phyloP scores from a whole-genome alignment of 129 eudicot species.

The Centaurea solstitialis region DNA sequence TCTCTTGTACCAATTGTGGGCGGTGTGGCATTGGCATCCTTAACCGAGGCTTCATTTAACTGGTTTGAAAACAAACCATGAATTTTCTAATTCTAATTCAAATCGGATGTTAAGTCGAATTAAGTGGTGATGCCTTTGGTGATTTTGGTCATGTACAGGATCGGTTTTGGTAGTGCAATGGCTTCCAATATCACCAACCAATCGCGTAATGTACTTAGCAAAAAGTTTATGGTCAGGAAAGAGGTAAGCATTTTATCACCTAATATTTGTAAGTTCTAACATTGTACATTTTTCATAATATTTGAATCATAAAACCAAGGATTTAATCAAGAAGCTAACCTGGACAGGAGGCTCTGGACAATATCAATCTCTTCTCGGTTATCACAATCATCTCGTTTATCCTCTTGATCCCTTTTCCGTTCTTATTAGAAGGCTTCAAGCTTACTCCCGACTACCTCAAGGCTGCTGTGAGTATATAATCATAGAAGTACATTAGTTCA shows the following conservation, averaged over 20 bases:
- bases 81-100: no score
- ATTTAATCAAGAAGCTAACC: background rate
- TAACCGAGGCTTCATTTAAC: slow-evolving; percentile 85
- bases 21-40: slow-evolving; percentile 94
- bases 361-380: slow-evolving; percentile 83
- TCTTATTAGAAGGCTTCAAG: slow-evolving; percentile 72
- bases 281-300: background rate
- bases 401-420: slow-evolving; percentile 60
- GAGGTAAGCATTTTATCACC: slow-evolving; percentile 44
- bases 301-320: background rate
- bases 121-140: background rate
- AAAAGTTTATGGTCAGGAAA: slow-evolving; percentile 69
- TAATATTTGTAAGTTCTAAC: background rate
- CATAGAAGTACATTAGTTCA: background rate
- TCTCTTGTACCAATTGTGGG: slow-evolving; percentile 92
- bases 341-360: slow-evolving; percentile 80
- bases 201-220: slow-evolving; percentile 89
- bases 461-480: slow-evolving; percentile 59
- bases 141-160: slow-evolving; percentile 52
- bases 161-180: slow-evolving; percentile 94
- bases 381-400: slow-evolving; percentile 66
- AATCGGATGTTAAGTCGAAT: background rate
- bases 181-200: slow-evolving; percentile 94
- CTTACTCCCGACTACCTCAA: slow-evolving; percentile 72
- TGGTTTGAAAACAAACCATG: slow-evolving; percentile 45